Base-by-base conservation (phyloP, 78 protist species). In the Dictyostelium intermedium region DNA sequence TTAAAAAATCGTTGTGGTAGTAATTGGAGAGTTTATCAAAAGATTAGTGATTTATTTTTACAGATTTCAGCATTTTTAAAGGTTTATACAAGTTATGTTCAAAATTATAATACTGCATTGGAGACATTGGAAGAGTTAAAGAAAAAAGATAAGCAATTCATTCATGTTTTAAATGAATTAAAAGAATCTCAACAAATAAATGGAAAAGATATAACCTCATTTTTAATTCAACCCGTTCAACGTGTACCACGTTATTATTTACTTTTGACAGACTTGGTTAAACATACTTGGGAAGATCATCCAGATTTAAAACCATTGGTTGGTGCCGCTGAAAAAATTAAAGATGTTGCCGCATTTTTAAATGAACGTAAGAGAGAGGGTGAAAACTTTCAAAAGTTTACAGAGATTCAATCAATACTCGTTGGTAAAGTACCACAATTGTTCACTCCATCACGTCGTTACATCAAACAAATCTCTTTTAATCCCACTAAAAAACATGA, bases 191-290 rank as follows among this genome's bases (percentile, higher is more conserved):
- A 91, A 30, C 56, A 10, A 34, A 37, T 83, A 6, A 53, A 73
- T 14, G 70, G 74, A 23, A 69, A 61, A 35, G 96, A 85, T 13
- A 9, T 96, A 9, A 35, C 85, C 0, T 43, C 74, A 45, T 84
- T 96, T 50, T 27, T 96, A 27, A 96, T 96, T 70, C 84, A 72
- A 83, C 97, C 97, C 8, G 84, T 96, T 30, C 97, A 96, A 63
- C 10, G 96, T 20, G 92, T 96, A 82, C 97, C 96, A 14, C 53
- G 95, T 23, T 96, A 91, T 61, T 84, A 53, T 56, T 37, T 92
- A 16, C 43, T 92, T 25, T 70, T 96, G 23, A 35, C 56, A 0
- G 97, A 96, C 53, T 85, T 96, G 3, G 72, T 96, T 8, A 92
- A 91, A 35, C 95, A 85, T 56, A 92, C 96, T 16, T 61, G 83